Conservation (phyloP, 352 stramenopile species). For the Phytopythium aichiense region DNA sequence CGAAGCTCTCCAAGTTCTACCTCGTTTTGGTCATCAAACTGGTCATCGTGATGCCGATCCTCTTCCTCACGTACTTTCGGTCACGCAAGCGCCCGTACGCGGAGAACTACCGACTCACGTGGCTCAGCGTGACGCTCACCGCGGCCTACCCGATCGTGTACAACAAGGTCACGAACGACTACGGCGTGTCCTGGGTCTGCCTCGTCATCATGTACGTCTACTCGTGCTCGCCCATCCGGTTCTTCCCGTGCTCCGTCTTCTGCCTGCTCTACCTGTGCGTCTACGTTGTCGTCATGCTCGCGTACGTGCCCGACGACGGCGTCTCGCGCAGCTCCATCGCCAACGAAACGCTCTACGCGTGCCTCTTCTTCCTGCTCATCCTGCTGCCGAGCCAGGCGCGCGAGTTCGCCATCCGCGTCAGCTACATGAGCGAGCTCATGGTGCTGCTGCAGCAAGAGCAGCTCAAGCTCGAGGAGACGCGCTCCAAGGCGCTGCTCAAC, state of each 20-base stretch:
- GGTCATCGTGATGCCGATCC: constrained; percentile 51
- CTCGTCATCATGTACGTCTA: constrained; percentile 86
- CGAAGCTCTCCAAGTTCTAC: constrained; percentile 58
- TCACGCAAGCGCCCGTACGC: constrained; percentile 55
- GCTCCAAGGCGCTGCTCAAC: constrained; percentile 75
- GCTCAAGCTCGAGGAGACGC: constrained; percentile 75
- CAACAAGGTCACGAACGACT: constrained; percentile 82
- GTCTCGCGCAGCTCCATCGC: constrained; percentile 42
- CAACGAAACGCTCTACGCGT: constrained; percentile 76
- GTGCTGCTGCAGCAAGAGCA: constrained; percentile 78
- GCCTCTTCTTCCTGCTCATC: constrained; percentile 80
- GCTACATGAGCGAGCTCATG: constrained; percentile 85
- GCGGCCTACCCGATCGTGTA: constrained; percentile 69
- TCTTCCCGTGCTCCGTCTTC: constrained; percentile 75
- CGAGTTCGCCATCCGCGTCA: constrained; percentile 78
- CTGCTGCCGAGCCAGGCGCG: constrained; percentile 68
- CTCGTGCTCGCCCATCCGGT: constrained; percentile 75
- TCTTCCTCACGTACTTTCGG: constrained; percentile 65
- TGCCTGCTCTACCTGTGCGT: constrained; percentile 58
- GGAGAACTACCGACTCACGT: constrained; percentile 66
- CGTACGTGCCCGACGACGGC: constrained; percentile 40
- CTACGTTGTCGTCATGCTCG: constrained; percentile 72
- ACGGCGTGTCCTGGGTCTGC: constrained; percentile 77
- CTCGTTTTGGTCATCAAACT: constrained; percentile 63
- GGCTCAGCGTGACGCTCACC: constrained; percentile 55